phyloP scores from a whole-genome alignment of 768 basidiomycete genomes.

The Kwoniella pini region DNA sequence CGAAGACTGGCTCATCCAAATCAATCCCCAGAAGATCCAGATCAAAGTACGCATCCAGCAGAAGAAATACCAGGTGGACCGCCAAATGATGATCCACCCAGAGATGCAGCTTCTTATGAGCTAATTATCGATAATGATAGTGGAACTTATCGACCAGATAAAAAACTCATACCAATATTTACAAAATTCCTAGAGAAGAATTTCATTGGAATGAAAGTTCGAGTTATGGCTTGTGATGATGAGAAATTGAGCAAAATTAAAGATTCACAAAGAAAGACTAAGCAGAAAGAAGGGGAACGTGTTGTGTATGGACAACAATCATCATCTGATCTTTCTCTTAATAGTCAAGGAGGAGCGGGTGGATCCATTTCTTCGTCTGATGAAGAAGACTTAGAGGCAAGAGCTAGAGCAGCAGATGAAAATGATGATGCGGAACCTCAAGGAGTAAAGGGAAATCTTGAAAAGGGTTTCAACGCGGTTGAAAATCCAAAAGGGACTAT shows the following conservation, averaged over 20 bases:
- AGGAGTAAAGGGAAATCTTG: slow-evolving; percentile 15
- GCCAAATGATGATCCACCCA: slow-evolving; percentile 36
- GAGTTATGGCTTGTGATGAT: slow-evolving; percentile 61
- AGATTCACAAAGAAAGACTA: slow-evolving; percentile 51
- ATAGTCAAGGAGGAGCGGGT: slow-evolving; percentile 13
- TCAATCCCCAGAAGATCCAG: slow-evolving; percentile 58
- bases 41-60: slow-evolving; percentile 55
- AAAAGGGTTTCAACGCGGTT: slow-evolving; percentile 23
- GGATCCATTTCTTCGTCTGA: slow-evolving; percentile 48
- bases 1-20: slow-evolving; percentile 64
- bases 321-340: background rate
- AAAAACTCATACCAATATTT: slow-evolving; percentile 63
- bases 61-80: slow-evolving; percentile 37
- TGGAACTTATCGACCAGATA: slow-evolving; percentile 79
- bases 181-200: slow-evolving; percentile 70
- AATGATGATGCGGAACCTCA: slow-evolving; percentile 2
- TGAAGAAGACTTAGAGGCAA: slow-evolving; percentile 36
- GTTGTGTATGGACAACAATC: slow-evolving; percentile 40
- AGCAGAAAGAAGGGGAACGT: slow-evolving; percentile 48
- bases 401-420: slow-evolving; percentile 15
- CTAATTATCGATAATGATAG: slow-evolving; percentile 75
- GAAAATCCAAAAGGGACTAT: slow-evolving; percentile 26
- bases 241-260: slow-evolving; percentile 56
- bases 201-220: slow-evolving; percentile 66
- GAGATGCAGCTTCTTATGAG: slow-evolving; percentile 65